These are phyloP conservation scores for Cornus controversa DNA, from an alignment of 148 eudicot genomes.

Conservation along the genomic window DNA sequence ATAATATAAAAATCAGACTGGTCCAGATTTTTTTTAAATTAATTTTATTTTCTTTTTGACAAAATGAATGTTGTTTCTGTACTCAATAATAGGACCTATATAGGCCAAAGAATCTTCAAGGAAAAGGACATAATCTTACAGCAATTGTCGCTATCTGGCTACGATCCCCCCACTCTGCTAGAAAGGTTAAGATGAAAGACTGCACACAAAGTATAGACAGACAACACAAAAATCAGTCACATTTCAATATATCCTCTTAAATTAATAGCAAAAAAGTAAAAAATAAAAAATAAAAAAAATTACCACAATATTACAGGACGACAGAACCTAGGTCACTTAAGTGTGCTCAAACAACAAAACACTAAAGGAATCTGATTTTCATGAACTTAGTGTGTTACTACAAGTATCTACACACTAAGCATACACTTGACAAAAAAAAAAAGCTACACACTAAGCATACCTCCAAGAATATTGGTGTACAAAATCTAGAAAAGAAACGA, in stretches of 20 bases:
- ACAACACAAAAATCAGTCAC: background rate
- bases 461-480: slow-evolving; percentile 93
- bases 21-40: no score
- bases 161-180: slow-evolving; percentile 99
- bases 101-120: background rate
- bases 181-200: slow-evolving; percentile 93
- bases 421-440: no score
- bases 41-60: no score
- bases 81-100: background rate
- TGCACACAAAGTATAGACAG: slow-evolving; percentile 38
- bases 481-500: slow-evolving; percentile 86
- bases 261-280: background rate
- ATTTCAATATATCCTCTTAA: background rate
- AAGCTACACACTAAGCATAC: slow-evolving; percentile 31
- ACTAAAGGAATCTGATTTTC: background rate
- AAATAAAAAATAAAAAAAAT: no score
- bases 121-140: slow-evolving; percentile 49
- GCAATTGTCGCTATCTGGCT: slow-evolving; percentile 99
- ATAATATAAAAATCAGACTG: no score
- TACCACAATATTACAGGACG: background rate
- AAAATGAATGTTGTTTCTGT: no score
- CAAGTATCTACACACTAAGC: background rate
- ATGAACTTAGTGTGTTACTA: background rate
- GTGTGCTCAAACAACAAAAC: background rate
- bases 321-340: background rate